Evolutionary conservation across 495 filamentous ascomycete genomes (phyloP).

Genomic region (Monascus purpureus): DNA sequence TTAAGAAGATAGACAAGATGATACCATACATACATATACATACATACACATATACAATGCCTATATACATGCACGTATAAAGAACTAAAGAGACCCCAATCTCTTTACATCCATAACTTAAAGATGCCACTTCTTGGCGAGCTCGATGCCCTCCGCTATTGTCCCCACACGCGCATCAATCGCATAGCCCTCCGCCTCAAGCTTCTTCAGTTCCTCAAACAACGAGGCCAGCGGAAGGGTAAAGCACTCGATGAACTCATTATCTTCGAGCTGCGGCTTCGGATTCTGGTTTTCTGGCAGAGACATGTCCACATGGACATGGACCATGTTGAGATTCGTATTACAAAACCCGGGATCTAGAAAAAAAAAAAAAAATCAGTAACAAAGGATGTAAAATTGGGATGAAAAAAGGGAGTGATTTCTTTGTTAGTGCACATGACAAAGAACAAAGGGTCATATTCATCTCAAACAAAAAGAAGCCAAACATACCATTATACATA

Average conservation of each 20-base stretch:
- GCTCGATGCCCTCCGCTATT: conserved; percentile 73
- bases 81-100: no score
- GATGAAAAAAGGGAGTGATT: no score
- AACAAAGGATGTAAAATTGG: no score
- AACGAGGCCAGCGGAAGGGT: conserved; percentile 50
- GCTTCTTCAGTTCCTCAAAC: conserved; percentile 49
- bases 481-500: conserved; percentile 66
- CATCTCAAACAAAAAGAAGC: background rate
- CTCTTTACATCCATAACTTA: no score
- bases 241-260: conserved; percentile 85
- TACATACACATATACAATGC: no score
- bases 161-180: conserved; percentile 79
- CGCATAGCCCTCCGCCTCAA: conserved; percentile 64
- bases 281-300: conserved; percentile 55
- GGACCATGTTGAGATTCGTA: conserved; percentile 73
- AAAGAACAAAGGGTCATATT: no score
- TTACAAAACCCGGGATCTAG: conserved; percentile 70
- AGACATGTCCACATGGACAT: conserved; percentile 64
- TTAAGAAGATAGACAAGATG: conserved; percentile 3
- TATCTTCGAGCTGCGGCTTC: conserved; percentile 66
- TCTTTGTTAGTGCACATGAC: no score
- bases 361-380: background rate
- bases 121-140: conserved; percentile 50
- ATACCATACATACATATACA: no score
- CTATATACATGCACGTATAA: no score